A percentile compares a stretch with the other conserved stretches of the same genome.
Conservation (phyloP, 2,329 filamentous ascomycete species). For the Diaporthe eres region DNA sequence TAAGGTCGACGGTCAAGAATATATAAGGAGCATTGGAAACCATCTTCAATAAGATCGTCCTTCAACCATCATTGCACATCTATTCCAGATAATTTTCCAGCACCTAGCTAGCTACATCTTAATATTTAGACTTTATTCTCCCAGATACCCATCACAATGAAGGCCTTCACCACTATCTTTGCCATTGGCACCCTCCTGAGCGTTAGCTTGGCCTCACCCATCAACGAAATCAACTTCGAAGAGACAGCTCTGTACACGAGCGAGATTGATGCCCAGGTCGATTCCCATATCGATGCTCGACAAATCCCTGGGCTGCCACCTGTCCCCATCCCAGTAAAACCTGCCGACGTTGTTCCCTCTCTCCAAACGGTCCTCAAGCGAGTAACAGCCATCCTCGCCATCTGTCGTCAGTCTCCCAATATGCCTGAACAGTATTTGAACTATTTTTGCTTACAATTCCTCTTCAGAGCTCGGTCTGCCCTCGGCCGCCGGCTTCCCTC, state of each 20-base stretch:
- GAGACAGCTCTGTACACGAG: background rate
- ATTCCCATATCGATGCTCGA: background rate
- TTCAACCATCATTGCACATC: background rate
- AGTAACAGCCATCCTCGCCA: background rate
- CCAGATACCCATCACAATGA: background rate
- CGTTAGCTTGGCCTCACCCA: background rate
- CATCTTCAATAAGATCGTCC: background rate
- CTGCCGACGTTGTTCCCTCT: background rate
- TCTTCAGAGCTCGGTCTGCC: background rate
- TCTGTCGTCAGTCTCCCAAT: background rate
- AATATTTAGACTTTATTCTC: background rate
- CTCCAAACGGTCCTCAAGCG: background rate
- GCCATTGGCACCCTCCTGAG: conserved; percentile 3
- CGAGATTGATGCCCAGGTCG: background rate
- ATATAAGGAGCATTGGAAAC: background rate
- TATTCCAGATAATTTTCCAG: background rate
- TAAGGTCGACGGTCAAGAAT: background rate
- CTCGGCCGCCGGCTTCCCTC: background rate
- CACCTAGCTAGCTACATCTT: background rate
- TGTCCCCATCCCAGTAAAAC: background rate
- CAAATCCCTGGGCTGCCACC: background rate
- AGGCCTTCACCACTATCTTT: conserved; percentile 3
- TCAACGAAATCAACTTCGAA: background rate
- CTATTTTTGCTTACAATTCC: background rate
- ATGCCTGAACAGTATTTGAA: no score